A percentile compares a stretch with the other conserved stretches of the same genome.
These are phyloP conservation scores for Phytophthora citricola DNA, from an alignment of 352 stramenopile species.

Conservation along the genomic window DNA sequence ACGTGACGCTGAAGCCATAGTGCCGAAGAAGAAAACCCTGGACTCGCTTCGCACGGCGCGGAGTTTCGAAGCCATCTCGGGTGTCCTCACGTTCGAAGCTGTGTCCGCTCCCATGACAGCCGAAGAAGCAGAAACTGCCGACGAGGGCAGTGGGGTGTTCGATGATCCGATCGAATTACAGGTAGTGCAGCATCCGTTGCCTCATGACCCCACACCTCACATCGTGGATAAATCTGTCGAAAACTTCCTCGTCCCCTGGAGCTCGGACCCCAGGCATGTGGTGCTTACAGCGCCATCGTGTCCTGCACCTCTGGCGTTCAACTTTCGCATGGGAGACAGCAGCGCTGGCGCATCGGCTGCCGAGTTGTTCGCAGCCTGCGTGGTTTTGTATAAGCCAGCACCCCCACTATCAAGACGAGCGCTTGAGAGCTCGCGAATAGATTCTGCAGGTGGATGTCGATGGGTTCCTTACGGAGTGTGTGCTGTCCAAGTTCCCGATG, in stretches of 20 bases:
- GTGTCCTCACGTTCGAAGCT: conserved; percentile 81
- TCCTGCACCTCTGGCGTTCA: conserved; percentile 69
- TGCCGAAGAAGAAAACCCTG: conserved; percentile 67
- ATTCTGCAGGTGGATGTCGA: conserved; percentile 47
- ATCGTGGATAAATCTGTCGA: conserved; percentile 74
- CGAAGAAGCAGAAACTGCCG: conserved; percentile 23
- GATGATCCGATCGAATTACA: conserved; percentile 52
- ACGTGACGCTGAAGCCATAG: conserved; percentile 30
- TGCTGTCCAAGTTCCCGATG: conserved; percentile 86
- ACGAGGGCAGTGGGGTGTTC: conserved; percentile 23
- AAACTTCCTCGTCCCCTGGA: conserved; percentile 77
- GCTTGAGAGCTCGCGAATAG: conserved; percentile 65
- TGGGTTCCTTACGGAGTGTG: conserved; percentile 87
- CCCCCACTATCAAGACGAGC: conserved; percentile 61
- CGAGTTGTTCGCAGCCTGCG: conserved; percentile 78
- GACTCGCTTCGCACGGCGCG: conserved; percentile 68
- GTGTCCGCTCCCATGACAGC: conserved; percentile 35
- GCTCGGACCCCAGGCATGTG: conserved; percentile 48
- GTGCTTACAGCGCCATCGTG: conserved; percentile 52
- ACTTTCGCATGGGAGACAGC: conserved; percentile 82
- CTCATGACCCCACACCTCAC: conserved; percentile 54
- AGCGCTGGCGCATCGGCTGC: conserved; percentile 58
- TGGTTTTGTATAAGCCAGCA: conserved; percentile 85
- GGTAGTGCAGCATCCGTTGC: conserved; percentile 58
- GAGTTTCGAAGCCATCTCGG: conserved; percentile 79